A percentile compares a stretch with the other conserved stretches of the same genome.
Conservation (phyloP, 352 stramenopile species). For the Pythium folliculosum region DNA sequence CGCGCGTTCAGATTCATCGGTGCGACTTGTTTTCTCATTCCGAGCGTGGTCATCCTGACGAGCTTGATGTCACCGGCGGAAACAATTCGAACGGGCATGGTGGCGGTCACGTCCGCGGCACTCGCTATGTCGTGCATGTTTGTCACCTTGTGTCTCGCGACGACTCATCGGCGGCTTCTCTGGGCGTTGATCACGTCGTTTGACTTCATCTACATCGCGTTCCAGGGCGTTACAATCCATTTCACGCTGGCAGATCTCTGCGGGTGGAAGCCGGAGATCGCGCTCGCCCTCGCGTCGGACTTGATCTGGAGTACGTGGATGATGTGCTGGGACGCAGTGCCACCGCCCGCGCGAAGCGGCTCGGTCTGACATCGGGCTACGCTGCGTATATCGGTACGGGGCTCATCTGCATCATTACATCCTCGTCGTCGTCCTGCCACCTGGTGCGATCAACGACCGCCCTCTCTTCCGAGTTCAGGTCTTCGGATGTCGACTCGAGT, state of each 20-base stretch:
- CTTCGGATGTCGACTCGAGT: background rate
- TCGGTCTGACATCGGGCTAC: background rate
- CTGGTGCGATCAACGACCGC: background rate
- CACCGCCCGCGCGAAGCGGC: slow-evolving; percentile 2
- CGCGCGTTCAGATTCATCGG: background rate
- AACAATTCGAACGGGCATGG: background rate
- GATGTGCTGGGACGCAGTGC: slow-evolving; percentile 16
- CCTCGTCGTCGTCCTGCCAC: slow-evolving; percentile 7
- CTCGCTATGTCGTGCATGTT: background rate
- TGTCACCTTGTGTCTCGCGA: background rate
- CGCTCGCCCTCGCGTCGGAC: background rate
- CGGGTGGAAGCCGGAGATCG: background rate
- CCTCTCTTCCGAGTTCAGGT: background rate
- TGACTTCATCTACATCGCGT: slow-evolving; percentile 5
- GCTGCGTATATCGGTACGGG: slow-evolving; percentile 3
- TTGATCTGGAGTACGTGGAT: slow-evolving; percentile 13
- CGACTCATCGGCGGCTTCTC: slow-evolving; percentile 1
- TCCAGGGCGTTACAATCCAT: background rate
- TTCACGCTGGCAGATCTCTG: slow-evolving; percentile 3
- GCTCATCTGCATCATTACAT: background rate
- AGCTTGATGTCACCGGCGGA: background rate
- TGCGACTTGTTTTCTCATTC: background rate
- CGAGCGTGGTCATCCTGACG: background rate
- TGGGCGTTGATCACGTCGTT: slow-evolving; percentile 3
- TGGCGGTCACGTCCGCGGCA: background rate